These are phyloP conservation scores for Candida gigantensis DNA, from an alignment of 1,139 yeast genomes.

Conservation along the genomic window DNA sequence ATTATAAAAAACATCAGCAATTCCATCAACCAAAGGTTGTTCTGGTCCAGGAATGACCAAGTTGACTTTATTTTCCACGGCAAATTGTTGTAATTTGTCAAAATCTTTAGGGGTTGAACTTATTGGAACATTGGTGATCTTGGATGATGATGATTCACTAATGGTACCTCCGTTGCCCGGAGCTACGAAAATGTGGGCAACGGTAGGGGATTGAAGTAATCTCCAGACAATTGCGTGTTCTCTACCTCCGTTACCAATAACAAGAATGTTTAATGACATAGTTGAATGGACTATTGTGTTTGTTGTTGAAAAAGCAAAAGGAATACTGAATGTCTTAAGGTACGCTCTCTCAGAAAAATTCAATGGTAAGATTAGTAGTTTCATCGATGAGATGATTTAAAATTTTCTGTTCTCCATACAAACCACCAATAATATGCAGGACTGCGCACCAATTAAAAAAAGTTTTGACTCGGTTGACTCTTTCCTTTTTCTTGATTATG, in stretches of 20 bases:
- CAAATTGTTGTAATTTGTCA: constrained; percentile 62
- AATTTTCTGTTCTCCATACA: too few relatives aligned
- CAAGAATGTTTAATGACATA: constrained; percentile 60
- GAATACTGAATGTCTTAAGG: too few relatives aligned
- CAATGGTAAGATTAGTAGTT: too few relatives aligned
- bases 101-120: constrained; percentile 61
- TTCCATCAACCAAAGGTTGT: constrained; percentile 95
- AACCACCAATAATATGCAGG: too few relatives aligned
- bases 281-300: too few relatives aligned
- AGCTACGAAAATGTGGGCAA: constrained; percentile 78
- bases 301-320: constrained; percentile 2
- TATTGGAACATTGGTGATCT: constrained; percentile 70
- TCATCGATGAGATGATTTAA: too few relatives aligned
- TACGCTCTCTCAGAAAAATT: too few relatives aligned
- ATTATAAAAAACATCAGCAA: constrained; percentile 63
- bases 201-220: constrained; percentile 74
- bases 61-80: constrained; percentile 62
- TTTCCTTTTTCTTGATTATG: too few relatives aligned
- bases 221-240: constrained; percentile 98
- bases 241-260: constrained; percentile 98
- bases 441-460: too few relatives aligned
- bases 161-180: constrained; percentile 98
- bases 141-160: constrained; percentile 41
- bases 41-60: constrained; percentile 99
- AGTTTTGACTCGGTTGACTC: too few relatives aligned